Conservation (phyloP, 768 basidiomycete genomes). For the Russula sp. region DNA sequence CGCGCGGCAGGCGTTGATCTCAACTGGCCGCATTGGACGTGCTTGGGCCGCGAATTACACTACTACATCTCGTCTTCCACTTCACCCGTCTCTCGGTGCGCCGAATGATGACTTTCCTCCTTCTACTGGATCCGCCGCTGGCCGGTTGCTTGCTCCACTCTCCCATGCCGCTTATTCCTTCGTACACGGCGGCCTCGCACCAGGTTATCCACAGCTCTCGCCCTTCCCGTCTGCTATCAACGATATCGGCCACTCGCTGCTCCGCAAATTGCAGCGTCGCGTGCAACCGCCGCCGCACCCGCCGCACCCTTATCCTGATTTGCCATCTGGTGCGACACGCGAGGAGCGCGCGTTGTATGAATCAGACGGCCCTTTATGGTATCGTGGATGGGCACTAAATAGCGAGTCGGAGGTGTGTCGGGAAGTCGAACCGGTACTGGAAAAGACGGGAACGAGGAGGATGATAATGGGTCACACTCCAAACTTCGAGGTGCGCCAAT, state of each 20-base stretch:
- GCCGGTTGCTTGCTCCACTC: constrained; percentile 36
- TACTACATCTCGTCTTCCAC: constrained; percentile 71
- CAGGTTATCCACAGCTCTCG: constrained; percentile 62
- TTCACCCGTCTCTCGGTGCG: constrained; percentile 63
- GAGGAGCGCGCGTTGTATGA: constrained; percentile 72
- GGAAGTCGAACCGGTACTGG: constrained; percentile 63
- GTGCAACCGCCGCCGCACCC: constrained; percentile 76
- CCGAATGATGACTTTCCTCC: constrained; percentile 50
- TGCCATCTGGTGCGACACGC: constrained; percentile 57
- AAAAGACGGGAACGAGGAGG: constrained; percentile 72
- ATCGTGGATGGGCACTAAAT: constrained; percentile 85
- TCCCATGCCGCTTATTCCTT: constrained; percentile 84
- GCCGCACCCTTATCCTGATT: constrained; percentile 63
- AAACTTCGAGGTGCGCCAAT: constrained; percentile 55
- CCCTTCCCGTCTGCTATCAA: constrained; percentile 89
- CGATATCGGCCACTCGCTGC: constrained; percentile 57
- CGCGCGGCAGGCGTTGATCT: constrained; percentile 66
- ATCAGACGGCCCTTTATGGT: constrained; percentile 86
- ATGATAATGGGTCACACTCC: constrained; percentile 99
- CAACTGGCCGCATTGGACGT: constrained; percentile 69
- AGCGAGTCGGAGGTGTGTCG: constrained; percentile 62
- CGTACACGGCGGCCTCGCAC: constrained; percentile 87
- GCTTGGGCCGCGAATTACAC: constrained; percentile 87
- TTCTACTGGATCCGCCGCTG: constrained; percentile 37
- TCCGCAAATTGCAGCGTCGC: constrained; percentile 62